Evolutionary conservation across 176 grass and related monocot genomes (phyloP).

Genomic region (Pontederia paniculata): DNA sequence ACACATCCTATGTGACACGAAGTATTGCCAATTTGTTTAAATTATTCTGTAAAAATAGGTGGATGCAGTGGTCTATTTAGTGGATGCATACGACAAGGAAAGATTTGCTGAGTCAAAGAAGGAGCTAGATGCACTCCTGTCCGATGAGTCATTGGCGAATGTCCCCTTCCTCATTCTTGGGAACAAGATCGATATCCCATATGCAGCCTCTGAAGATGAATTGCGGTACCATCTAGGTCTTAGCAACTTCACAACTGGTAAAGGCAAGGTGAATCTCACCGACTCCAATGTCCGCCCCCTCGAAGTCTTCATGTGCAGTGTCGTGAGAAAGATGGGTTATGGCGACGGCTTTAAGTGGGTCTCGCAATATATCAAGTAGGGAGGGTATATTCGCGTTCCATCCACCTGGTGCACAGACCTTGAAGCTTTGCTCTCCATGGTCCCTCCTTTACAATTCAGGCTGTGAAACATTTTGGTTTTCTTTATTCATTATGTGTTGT

Average conservation of each 20-base stretch:
- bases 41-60: conserved; percentile 34
- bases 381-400: too few relatives aligned
- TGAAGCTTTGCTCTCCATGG: too few relatives aligned
- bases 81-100: conserved; percentile 73
- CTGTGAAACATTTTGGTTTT: too few relatives aligned
- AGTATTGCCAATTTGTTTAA: background rate
- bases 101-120: conserved; percentile 70
- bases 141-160: conserved; percentile 41
- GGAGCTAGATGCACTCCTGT: conserved; percentile 64
- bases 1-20: background rate
- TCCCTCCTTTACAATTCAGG: too few relatives aligned
- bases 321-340: conserved; percentile 84
- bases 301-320: conserved; percentile 86
- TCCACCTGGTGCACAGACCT: too few relatives aligned
- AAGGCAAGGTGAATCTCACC: conserved; percentile 51
- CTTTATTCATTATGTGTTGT: too few relatives aligned
- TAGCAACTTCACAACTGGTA: conserved; percentile 72
- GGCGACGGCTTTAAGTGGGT: conserved; percentile 80
- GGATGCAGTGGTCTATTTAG: conserved; percentile 74
- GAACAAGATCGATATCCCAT: conserved; percentile 82
- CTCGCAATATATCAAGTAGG: conserved; percentile 74
- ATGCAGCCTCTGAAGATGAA: conserved; percentile 53
- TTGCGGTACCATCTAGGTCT: conserved; percentile 59
- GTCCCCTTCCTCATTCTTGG: conserved; percentile 73
- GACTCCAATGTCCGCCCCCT: conserved; percentile 60